Conservation (phyloP, 345 rosid genomes). For the Pugionium cornutum region DNA sequence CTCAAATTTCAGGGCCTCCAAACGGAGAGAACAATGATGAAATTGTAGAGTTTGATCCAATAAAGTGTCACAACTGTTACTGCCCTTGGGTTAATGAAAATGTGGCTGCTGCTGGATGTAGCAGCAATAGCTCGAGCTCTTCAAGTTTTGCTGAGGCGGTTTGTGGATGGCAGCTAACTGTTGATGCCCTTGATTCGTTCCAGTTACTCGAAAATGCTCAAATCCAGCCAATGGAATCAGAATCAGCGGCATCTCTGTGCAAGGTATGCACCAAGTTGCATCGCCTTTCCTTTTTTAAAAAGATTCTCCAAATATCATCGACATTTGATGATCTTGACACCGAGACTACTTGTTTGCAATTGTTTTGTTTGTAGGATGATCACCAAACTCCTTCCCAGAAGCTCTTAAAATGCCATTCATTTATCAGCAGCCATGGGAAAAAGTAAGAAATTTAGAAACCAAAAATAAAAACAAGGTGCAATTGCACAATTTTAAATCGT, state of each 20-base stretch:
- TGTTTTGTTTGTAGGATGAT: constrained; percentile 62
- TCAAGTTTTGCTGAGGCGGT: constrained; percentile 57
- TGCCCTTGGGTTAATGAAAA: constrained; percentile 99
- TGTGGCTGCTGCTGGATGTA: constrained; percentile 96
- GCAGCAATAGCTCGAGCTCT: constrained; percentile 55
- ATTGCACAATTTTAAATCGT: constrained; percentile 3
- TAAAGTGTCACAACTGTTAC: constrained; percentile 81
- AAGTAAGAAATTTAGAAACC: constrained; percentile 14
- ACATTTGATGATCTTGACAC: constrained; percentile 14
- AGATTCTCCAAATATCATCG: neutral
- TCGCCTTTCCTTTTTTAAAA: neutral
- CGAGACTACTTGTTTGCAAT: constrained; percentile 2
- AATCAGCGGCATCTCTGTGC: constrained; percentile 91
- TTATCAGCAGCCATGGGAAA: constrained; percentile 70
- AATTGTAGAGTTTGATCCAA: constrained; percentile 81
- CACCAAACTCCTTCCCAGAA: constrained; percentile 64
- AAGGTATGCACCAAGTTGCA: constrained; percentile 51
- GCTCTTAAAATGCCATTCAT: constrained; percentile 62
- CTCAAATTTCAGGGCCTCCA: constrained; percentile 62
- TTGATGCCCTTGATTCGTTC: constrained; percentile 85
- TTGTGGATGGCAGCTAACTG: constrained; percentile 94
- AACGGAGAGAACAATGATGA: constrained; percentile 89
- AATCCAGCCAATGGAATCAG: constrained; percentile 77
- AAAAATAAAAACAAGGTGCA: constrained; percentile 32
- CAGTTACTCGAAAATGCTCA: constrained; percentile 61